Percentiles rank a stretch among this genome's conserved stretches.
Conservation (phyloP, 805 yeast species). For the Barnettozyma botsteinii region DNA sequence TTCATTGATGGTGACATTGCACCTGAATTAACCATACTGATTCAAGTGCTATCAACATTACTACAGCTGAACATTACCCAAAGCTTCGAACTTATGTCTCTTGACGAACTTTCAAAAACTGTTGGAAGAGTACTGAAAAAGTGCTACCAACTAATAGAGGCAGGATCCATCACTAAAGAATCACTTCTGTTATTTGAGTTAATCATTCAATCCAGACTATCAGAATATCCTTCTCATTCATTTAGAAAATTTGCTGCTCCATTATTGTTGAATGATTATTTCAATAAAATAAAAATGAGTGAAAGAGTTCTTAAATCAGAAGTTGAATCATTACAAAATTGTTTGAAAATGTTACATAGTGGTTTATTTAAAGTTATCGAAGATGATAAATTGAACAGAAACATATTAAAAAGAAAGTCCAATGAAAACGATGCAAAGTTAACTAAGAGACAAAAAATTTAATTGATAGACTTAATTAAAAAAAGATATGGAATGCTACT, state of each 20-base stretch:
- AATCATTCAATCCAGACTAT: constrained; percentile 26
- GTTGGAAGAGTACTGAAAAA: constrained; percentile 51
- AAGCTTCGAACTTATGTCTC: constrained; percentile 15
- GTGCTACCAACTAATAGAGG: constrained; percentile 51
- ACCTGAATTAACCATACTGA: constrained; percentile 50
- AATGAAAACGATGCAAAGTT: constrained; percentile 24
- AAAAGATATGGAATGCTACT: too few relatives aligned
- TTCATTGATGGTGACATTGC: constrained; percentile 50
- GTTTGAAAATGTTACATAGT: constrained; percentile 25
- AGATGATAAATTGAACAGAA: constrained; percentile 54
- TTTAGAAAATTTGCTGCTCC: constrained; percentile 23
- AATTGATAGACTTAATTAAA: too few relatives aligned
- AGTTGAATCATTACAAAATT: constrained; percentile 39
- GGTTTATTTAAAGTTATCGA: constrained; percentile 39
- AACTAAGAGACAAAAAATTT: constrained; percentile 24
- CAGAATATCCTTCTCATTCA: constrained; percentile 43
- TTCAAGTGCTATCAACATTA: constrained; percentile 44
- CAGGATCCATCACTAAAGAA: constrained; percentile 39
- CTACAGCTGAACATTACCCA: constrained; percentile 22
- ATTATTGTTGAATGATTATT: constrained; percentile 9
- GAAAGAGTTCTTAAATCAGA: constrained; percentile 53
- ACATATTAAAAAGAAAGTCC: constrained; percentile 48
- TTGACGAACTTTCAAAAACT: constrained; percentile 21
- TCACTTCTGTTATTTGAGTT: constrained; percentile 26
- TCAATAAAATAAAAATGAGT: constrained; percentile 39